A percentile compares a stretch with the other conserved stretches of the same genome.
Conservation (phyloP, 371 early-diverging fungal genomes). For the Actinomucor elegans region DNA sequence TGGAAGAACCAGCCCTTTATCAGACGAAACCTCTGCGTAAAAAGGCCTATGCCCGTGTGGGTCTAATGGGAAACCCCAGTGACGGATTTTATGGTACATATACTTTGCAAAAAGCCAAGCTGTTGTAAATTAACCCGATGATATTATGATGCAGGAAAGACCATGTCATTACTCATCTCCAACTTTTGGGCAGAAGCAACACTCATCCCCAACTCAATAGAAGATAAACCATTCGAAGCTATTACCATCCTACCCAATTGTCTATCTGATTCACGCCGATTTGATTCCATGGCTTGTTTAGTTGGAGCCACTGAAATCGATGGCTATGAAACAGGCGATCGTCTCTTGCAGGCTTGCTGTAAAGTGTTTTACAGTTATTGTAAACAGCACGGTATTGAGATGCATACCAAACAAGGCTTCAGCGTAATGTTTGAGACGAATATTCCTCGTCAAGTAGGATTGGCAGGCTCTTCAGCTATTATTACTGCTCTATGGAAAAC, state of each 20-base stretch:
- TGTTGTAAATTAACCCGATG: background rate
- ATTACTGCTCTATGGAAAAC: constrained; percentile 62
- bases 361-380: constrained; percentile 62
- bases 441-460: constrained; percentile 74
- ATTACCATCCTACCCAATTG: constrained; percentile 48
- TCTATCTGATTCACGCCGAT: constrained; percentile 46
- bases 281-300: constrained; percentile 39
- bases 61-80: constrained; percentile 73
- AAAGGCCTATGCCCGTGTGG: constrained; percentile 63
- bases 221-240: constrained; percentile 13
- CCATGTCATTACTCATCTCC: constrained; percentile 62
- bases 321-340: constrained; percentile 61
- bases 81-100: constrained; percentile 73
- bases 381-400: constrained; percentile 29
- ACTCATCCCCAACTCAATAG: constrained; percentile 47
- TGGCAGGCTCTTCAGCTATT: constrained; percentile 71
- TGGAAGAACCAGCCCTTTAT: background rate
- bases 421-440: constrained; percentile 57
- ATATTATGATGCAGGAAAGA: constrained; percentile 44
- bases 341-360: constrained; percentile 59
- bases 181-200: constrained; percentile 68
- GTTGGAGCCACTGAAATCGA: constrained; percentile 42
- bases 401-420: constrained; percentile 54
- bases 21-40: constrained; percentile 32
- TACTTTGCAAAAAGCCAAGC: background rate